These are phyloP conservation scores for Eutypa lata DNA, from an alignment of 2,329 filamentous ascomycete species.

Conservation along the genomic window DNA sequence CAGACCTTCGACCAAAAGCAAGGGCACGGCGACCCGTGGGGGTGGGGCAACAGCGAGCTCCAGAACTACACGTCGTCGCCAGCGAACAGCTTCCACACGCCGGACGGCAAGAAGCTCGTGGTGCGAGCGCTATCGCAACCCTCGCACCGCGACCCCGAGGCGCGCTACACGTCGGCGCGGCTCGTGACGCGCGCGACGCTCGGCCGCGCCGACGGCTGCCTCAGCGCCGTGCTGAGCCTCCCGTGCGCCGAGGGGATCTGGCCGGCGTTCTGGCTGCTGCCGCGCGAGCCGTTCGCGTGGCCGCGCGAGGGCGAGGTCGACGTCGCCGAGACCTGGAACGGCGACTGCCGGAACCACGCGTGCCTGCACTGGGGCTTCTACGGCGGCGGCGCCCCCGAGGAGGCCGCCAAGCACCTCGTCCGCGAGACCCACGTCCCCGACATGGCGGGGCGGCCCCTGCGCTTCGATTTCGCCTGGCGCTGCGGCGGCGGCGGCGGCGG, in stretches of 20 bases:
- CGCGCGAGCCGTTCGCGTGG: constrained; percentile 56
- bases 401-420: constrained; percentile 55
- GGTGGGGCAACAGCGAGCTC: constrained; percentile 61
- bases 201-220: constrained; percentile 46
- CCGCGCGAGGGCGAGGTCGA: constrained; percentile 59
- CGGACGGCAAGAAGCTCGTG: constrained; percentile 47
- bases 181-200: constrained; percentile 52
- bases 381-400: constrained; percentile 38
- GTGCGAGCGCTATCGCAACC: constrained; percentile 46
- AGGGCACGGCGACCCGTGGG: constrained; percentile 49
- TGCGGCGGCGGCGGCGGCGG: constrained; percentile 38
- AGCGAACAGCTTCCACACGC: constrained; percentile 53
- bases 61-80: constrained; percentile 52
- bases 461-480: constrained; percentile 57
- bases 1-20: constrained; percentile 53
- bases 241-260: constrained; percentile 56
- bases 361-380: constrained; percentile 60
- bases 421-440: constrained; percentile 47
- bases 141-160: constrained; percentile 29
- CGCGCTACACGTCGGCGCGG: constrained; percentile 53
- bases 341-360: constrained; percentile 49
- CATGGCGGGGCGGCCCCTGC: constrained; percentile 44
- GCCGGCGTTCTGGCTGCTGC: constrained; percentile 62
- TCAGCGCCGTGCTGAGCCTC: constrained; percentile 48
- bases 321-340: constrained; percentile 62